These are phyloP conservation scores for Malassezia furfur DNA, from an alignment of 1,284 basidiomycete species.

Conservation along the genomic window DNA sequence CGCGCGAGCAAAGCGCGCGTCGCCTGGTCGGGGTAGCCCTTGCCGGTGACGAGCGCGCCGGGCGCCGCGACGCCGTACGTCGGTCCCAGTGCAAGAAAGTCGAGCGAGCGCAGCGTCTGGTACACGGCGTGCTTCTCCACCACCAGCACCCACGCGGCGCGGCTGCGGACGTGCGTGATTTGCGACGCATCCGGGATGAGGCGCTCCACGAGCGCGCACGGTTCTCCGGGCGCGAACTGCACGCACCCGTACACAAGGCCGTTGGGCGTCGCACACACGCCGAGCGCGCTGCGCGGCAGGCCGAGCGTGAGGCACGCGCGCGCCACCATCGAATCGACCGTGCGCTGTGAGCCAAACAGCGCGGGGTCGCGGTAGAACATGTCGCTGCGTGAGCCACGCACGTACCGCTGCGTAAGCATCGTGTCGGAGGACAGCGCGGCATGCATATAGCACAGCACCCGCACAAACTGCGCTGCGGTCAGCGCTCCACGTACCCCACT, in stretches of 20 bases:
- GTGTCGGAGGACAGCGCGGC: conserved; percentile 9
- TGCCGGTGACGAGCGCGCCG: conserved; percentile 15
- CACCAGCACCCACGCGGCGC: conserved; percentile 22
- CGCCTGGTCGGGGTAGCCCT: conserved; percentile 35
- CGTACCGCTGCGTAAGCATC: conserved; percentile 27
- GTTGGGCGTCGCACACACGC: conserved; percentile 26
- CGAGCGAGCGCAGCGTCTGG: conserved; percentile 13
- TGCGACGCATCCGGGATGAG: conserved; percentile 15
- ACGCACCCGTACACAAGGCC: conserved; percentile 24
- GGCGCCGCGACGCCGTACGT: not conserved
- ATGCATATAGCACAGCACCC: conserved; percentile 24
- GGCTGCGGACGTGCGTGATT: conserved; percentile 2
- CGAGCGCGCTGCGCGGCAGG: conserved; percentile 16
- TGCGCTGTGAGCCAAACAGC: conserved; percentile 26
- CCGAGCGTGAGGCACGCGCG: conserved; percentile 13
- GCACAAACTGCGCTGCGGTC: conserved; percentile 13
- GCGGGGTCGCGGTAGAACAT: conserved; percentile 28
- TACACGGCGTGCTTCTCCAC: conserved; percentile 41
- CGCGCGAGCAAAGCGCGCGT: conserved; percentile 21
- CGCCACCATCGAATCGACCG: conserved; percentile 23
- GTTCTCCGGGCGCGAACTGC: not conserved
- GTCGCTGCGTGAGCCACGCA: conserved; percentile 16
- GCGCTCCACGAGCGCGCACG: conserved; percentile 1
- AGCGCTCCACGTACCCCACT: conserved; percentile 9
- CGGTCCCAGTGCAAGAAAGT: conserved; percentile 4